A percentile compares a stretch with the other conserved stretches of the same genome.
Evolutionary conservation across 208 protist genomes (phyloP).

Genomic region (Kentomonas sorsogonicus): DNA sequence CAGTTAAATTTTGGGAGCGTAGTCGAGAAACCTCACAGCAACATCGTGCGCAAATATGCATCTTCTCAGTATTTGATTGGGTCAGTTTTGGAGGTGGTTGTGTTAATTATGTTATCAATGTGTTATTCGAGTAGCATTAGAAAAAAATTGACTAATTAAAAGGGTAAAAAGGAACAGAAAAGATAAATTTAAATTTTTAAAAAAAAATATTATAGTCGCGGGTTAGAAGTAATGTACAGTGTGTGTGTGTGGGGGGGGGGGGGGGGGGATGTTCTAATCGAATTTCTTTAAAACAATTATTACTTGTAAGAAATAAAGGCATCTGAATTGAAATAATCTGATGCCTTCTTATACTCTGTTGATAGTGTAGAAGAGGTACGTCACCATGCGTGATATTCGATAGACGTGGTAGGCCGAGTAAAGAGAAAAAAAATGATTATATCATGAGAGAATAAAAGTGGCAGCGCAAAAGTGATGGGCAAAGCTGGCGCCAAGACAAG

Average conservation of each 20-base stretch:
- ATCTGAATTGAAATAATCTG: too few species aligned
- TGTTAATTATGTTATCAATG: background rate
- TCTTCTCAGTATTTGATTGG: too few species aligned
- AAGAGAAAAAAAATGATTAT: constrained; percentile 5
- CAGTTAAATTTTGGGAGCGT: too few species aligned
- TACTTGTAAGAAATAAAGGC: too few species aligned
- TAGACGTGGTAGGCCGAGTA: too few species aligned
- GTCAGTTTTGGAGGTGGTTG: too few species aligned
- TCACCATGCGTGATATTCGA: background rate
- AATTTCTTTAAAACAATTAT: too few species aligned
- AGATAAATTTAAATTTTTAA: constrained; percentile 5
- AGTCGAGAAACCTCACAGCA: too few species aligned
- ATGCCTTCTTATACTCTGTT: constrained; percentile 3
- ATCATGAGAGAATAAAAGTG: background rate
- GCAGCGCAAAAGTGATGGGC: constrained; percentile 7
- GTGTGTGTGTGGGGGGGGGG: too few species aligned
- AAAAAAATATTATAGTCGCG: constrained; percentile 6
- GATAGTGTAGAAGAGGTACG: background rate
- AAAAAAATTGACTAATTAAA: background rate
- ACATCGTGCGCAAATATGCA: too few species aligned
- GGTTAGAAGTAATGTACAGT: too few species aligned
- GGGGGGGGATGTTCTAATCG: too few species aligned
- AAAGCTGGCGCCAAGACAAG: background rate
- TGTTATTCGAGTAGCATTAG: background rate
- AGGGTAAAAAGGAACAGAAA: constrained; percentile 12